Evolutionary conservation across 306 rosid species (phyloP), one percentile per base, ranked within the genome.

Genomic region (Fagus sylvatica): DNA sequence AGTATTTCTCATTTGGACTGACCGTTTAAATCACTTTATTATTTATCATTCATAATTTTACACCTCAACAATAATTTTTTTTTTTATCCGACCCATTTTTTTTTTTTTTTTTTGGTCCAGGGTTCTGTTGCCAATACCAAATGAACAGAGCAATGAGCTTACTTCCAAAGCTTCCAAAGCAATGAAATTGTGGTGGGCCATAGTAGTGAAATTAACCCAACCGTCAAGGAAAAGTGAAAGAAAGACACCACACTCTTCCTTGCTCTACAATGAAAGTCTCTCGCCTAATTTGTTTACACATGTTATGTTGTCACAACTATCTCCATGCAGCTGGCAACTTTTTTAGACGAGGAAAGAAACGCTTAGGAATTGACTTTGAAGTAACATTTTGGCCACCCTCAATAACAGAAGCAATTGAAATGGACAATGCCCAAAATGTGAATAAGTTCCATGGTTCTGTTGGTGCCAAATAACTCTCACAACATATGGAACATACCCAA

Each of bases 291-390:
- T 57, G 37, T 13, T 56, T 22, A 22, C 34, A 56, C 32, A 56
- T 2, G 36, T 22, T 28, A 56, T 57, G 1, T 57, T 3, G 12
- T 57, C 22, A 28, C 36, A 57, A 57, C 30, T 10, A 10, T 12
- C 51, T 57, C 64, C 64, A 57, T 28, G 64, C 64, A 57, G 64
- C 64, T 57, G 64, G 64, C 64, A 57, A 19, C 8, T 19, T 28
- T 22, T 7, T 5, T 2, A n/a, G 62, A 1, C 28, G 34, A 56
- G 28, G 30, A 7, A 56, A 56, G 11, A 22, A 56, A 46, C 11
- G 28, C 51, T 46, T 46, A 10, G 15, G 11, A 8, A 8, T 46
- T 46, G 51, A 46, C 51, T 46, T 46, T 46, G 51, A 46, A 15
- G 51, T 46, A 8, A 10, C 51, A 46, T 46, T 46, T 46, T 46